These are phyloP conservation scores for Curvularia sp. DNA, from an alignment of 2,329 filamentous ascomycete species.

Conservation along the genomic window DNA sequence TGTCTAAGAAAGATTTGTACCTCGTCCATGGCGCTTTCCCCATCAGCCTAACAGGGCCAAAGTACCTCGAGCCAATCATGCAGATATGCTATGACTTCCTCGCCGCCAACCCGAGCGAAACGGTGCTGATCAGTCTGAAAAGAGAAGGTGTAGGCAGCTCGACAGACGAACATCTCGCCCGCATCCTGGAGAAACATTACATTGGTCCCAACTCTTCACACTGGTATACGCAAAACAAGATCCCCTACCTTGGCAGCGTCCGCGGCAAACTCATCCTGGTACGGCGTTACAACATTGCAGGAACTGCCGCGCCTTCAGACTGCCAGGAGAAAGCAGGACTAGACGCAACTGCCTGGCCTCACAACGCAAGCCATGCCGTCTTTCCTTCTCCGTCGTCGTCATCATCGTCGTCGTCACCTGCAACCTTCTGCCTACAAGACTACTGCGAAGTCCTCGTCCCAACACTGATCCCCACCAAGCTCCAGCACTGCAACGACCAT, in stretches of 20 bases:
- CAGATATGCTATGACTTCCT: constrained; percentile 77
- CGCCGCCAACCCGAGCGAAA: constrained; percentile 77
- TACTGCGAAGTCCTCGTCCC: constrained; percentile 87
- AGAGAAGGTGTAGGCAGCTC: constrained; percentile 84
- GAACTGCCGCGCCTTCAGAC: neutral
- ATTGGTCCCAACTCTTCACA: constrained; percentile 61
- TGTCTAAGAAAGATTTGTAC: constrained; percentile 69
- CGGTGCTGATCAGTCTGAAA: constrained; percentile 86
- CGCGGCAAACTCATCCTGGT: constrained; percentile 85
- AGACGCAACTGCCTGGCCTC: constrained; percentile 74
- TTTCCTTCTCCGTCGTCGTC: constrained; percentile 65
- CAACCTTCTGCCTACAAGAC: constrained; percentile 80
- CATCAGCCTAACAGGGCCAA: constrained; percentile 80
- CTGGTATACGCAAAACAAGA: constrained; percentile 78
- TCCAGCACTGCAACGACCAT: constrained; percentile 74
- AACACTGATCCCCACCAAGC: constrained; percentile 80
- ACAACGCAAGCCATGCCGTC: constrained; percentile 82
- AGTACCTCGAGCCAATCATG: constrained; percentile 78
- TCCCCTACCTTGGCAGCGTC: constrained; percentile 79
- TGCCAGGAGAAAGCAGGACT: constrained; percentile 53
- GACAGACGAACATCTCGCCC: constrained; percentile 79
- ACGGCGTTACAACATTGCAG: constrained; percentile 72
- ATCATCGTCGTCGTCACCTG: neutral
- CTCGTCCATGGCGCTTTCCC: constrained; percentile 93
- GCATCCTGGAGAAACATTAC: constrained; percentile 76